Conservation (phyloP, 225 moss, liverwort and hornwort genomes). For the Asterella californica region DNA sequence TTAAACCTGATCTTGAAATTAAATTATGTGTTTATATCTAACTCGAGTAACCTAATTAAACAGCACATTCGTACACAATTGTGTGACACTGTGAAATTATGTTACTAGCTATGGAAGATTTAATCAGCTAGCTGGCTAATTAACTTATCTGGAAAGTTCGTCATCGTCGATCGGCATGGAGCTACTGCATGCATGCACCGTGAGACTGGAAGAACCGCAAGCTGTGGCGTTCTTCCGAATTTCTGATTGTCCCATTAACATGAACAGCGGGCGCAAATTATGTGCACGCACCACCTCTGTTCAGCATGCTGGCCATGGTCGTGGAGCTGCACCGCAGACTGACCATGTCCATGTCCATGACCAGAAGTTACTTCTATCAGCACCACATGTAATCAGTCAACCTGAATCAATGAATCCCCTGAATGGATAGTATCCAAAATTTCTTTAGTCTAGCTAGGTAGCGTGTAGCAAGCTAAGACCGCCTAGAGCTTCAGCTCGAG, state of each 20-base stretch:
- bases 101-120: neutral
- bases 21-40: neutral
- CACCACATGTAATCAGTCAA: neutral
- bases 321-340: constrained; percentile 1
- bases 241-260: neutral
- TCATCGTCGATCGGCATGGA: neutral
- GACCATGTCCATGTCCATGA: neutral
- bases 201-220: neutral
- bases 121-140: neutral
- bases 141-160: neutral
- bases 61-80: neutral
- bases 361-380: neutral
- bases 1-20: neutral
- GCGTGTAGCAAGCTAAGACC: neutral
- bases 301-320: neutral
- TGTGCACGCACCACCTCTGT: constrained; percentile 1
- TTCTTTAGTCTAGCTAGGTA: neutral
- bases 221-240: too few species aligned
- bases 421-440: too few species aligned
- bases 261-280: constrained; percentile 1
- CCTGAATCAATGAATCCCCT: too few species aligned
- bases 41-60: neutral
- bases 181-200: too few species aligned
- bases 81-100: neutral
- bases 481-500: neutral